Conservation (phyloP, 148 eudicot species). For the Nepenthes mirabilis region DNA sequence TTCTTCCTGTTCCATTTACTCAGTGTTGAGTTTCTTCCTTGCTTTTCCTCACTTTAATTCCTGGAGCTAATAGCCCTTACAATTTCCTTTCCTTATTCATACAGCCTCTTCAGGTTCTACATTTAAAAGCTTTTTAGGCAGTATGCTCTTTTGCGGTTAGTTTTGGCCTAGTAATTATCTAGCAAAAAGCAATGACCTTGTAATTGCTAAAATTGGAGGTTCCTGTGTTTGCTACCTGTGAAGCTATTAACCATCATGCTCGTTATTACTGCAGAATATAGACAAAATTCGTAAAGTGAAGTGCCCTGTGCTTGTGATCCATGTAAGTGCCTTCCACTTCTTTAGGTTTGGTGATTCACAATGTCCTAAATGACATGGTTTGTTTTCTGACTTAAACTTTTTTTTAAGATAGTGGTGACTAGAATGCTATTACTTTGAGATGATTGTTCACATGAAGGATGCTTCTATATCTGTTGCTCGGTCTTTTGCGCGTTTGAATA, state of each 20-base stretch:
- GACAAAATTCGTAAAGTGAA: slow-evolving; percentile 89
- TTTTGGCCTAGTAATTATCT: background rate
- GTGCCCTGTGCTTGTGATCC: slow-evolving; percentile 91
- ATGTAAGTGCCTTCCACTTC: slow-evolving; percentile 49
- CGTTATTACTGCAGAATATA: slow-evolving; percentile 60
- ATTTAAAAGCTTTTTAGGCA: background rate
- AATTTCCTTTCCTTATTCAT: background rate
- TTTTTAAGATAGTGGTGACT: too few species aligned
- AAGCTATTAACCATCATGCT: slow-evolving; percentile 6
- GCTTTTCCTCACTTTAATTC: too few species aligned
- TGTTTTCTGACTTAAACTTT: too few species aligned
- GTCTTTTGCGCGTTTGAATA: too few species aligned
- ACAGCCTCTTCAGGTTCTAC: background rate
- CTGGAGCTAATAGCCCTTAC: background rate
- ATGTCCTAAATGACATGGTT: too few species aligned
- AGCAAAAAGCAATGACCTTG: background rate
- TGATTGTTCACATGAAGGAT: too few species aligned
- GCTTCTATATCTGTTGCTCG: too few species aligned
- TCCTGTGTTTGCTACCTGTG: background rate
- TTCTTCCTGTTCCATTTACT: too few species aligned
- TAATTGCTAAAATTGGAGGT: background rate
- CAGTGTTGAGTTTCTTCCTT: too few species aligned
- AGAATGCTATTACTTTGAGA: too few species aligned
- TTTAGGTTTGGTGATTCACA: too few species aligned
- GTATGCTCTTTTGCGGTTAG: background rate